Conservation (phyloP, 2,329 filamentous ascomycete species). For the Ophiosphaerella korrae region DNA sequence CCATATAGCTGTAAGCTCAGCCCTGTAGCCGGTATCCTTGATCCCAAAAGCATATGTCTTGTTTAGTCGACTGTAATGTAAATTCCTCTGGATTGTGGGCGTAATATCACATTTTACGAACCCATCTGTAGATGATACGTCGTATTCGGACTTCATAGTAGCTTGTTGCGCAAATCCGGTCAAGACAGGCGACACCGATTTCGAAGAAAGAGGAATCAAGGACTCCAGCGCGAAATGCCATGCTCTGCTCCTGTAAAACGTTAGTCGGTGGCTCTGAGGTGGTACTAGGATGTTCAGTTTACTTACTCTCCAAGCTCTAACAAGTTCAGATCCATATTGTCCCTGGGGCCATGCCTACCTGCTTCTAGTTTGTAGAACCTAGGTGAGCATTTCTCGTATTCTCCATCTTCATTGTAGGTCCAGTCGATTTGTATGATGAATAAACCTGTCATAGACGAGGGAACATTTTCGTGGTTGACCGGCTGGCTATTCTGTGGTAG, state of each 20-base stretch:
- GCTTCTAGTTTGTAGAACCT: conserved; percentile 29
- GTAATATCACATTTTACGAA: conserved; percentile 28
- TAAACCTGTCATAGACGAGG: conserved; percentile 2
- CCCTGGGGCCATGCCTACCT: conserved; percentile 15
- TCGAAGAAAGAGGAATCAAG: conserved; percentile 20
- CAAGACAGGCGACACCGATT: conserved; percentile 28
- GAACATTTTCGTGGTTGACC: not conserved
- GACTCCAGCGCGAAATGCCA: conserved; percentile 41
- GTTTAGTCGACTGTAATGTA: conserved; percentile 25
- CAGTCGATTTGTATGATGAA: conserved; percentile 39
- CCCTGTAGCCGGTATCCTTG: conserved; percentile 32
- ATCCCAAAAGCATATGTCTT: conserved; percentile 40
- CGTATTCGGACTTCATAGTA: conserved; percentile 20
- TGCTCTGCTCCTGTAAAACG: conserved; percentile 19
- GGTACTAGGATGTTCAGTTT: too few species aligned
- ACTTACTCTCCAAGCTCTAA: conserved; percentile 39
- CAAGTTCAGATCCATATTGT: conserved; percentile 41
- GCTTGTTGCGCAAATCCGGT: conserved; percentile 28
- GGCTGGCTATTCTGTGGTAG: conserved; percentile 4
- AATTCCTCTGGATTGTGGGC: conserved; percentile 16
- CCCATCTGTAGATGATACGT: conserved; percentile 12
- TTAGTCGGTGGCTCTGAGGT: conserved; percentile 17
- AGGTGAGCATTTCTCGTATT: conserved; percentile 33
- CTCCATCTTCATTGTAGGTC: conserved; percentile 36
- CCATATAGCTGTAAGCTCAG: conserved; percentile 36